These are phyloP conservation scores for Rhodotorula mucilaginosa DNA, from an alignment of 1,284 basidiomycete species.

Conservation along the genomic window DNA sequence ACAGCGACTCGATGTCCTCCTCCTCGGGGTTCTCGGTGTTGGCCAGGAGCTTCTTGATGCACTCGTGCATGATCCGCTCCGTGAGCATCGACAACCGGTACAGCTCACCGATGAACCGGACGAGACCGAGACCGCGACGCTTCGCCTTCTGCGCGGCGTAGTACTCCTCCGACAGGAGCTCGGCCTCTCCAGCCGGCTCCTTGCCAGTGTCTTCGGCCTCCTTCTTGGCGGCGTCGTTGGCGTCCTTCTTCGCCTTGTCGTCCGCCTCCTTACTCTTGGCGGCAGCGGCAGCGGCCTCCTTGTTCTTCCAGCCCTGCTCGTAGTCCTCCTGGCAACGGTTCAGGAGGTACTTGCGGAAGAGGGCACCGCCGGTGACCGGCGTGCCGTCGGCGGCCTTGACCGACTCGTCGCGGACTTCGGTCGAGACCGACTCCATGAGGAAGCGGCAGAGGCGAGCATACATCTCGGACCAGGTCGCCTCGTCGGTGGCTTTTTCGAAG, in stretches of 20 bases:
- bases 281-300: conserved; percentile 56
- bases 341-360: conserved; percentile 84
- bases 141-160: conserved; percentile 96
- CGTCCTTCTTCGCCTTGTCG: conserved; percentile 57
- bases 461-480: conserved; percentile 94
- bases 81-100: conserved; percentile 96
- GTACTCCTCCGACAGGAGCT: conserved; percentile 86
- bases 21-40: conserved; percentile 94
- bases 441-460: conserved; percentile 91
- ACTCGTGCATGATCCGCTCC: conserved; percentile 92
- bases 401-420: conserved; percentile 80
- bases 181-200: conserved; percentile 49
- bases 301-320: conserved; percentile 70
- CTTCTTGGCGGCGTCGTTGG: conserved; percentile 52
- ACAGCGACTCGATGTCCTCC: conserved; percentile 94
- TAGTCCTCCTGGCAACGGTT: conserved; percentile 94
- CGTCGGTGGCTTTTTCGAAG: conserved; percentile 95
- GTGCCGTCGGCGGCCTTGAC: conserved; percentile 74
- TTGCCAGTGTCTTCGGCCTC: conserved; percentile 43
- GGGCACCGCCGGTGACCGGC: conserved; percentile 77
- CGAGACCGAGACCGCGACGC: conserved; percentile 91
- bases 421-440: conserved; percentile 85
- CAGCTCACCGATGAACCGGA: conserved; percentile 95
- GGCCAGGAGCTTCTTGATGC: conserved; percentile 87
- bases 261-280: conserved; percentile 58